Percentiles rank a stretch among this genome's conserved stretches.
Conservation (phyloP, 73 alveolate species). For the Paramecium sexaurelia region DNA sequence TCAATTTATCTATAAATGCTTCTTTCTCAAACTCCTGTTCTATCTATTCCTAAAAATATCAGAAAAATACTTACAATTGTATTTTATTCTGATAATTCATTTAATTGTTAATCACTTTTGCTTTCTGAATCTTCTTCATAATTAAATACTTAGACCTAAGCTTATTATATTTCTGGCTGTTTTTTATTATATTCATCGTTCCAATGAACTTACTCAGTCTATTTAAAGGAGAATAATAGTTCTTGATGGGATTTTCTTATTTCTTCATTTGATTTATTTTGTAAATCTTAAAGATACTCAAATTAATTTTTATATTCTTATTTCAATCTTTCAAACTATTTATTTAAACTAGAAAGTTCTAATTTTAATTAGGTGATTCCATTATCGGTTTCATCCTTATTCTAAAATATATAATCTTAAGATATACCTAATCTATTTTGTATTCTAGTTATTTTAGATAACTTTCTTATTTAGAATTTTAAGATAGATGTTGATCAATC, state of each 20-base stretch:
- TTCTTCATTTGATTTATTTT: not conserved
- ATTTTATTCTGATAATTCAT: not conserved
- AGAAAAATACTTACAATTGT: not conserved
- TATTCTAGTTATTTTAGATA: not conserved
- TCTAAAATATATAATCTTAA: not conserved
- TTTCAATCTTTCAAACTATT: not conserved
- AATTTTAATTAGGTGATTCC: constrained; percentile 22
- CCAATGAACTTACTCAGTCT: not conserved
- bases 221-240: constrained; percentile 10
- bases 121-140: constrained; percentile 50
- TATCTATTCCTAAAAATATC: not conserved
- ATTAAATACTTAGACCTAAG: not conserved
- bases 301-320: not conserved
- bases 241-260: constrained; percentile 13
- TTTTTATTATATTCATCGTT: not conserved
- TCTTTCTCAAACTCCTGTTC: not conserved
- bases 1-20: not conserved
- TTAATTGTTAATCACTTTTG: not conserved
- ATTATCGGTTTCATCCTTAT: constrained; percentile 14
- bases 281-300: not conserved
- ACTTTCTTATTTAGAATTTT: not conserved
- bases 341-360: not conserved
- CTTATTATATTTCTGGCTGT: not conserved
- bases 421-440: not conserved
- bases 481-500: not conserved